Conservation (phyloP, 2,329 filamentous ascomycete genomes). For the Pyricularia pennisetigena region DNA sequence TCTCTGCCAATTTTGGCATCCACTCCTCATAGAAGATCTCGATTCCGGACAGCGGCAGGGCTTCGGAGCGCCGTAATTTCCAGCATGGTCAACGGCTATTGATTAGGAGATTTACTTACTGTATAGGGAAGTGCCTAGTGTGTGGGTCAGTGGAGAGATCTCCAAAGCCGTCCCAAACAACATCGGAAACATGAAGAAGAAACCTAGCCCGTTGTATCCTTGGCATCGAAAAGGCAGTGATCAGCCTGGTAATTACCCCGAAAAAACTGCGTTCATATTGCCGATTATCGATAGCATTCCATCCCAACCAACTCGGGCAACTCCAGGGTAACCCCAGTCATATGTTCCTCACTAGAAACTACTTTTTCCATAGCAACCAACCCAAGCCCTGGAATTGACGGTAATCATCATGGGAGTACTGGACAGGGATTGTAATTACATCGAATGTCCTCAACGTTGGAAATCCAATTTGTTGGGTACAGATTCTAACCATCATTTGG, state of each 20-base stretch:
- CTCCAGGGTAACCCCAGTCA: neutral
- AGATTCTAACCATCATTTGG: neutral
- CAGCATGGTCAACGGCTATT: neutral
- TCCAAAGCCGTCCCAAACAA: neutral
- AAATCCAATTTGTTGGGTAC: neutral
- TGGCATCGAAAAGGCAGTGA: neutral
- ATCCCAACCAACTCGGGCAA: neutral
- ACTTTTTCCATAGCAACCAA: neutral
- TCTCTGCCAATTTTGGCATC: neutral
- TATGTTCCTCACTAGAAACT: neutral
- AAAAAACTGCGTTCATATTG: neutral
- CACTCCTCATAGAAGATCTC: neutral
- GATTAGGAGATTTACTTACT: neutral
- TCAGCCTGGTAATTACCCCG: neutral
- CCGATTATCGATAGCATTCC: neutral
- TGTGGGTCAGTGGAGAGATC: neutral
- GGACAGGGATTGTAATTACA: neutral
- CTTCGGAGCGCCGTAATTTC: neutral
- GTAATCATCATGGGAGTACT: neutral
- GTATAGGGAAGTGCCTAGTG: neutral
- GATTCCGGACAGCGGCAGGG: neutral
- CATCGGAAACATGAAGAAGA: neutral
- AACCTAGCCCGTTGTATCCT: neutral
- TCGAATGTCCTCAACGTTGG: neutral
- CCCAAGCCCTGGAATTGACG: neutral